Base-by-base conservation (phyloP, 495 filamentous ascomycete species). In the Aspergillus steynii region DNA sequence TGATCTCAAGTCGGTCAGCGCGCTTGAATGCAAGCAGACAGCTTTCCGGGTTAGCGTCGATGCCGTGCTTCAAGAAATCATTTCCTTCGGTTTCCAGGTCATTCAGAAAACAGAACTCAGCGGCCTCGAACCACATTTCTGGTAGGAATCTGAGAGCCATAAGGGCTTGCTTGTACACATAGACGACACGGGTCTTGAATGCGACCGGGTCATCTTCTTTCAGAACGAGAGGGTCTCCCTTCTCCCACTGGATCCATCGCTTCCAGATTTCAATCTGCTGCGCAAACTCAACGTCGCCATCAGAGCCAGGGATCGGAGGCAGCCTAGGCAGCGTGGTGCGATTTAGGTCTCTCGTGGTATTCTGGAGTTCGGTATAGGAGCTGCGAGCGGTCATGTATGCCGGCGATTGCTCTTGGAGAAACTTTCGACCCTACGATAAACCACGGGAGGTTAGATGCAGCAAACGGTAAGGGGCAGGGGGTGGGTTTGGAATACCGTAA, bases 101-200 rank as follows among this genome's bases (percentile, higher is more conserved):
- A 68, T 96, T 93, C 53, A 86, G 78, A 69, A 93, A 90, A 75
- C 93, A 97, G 80, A 93, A 99, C 59, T 97, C 90, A 12, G 93
- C 90, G 2, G 93, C 95, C 52, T 97, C 92, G 64, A 90, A 94
- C 95, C 95, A 99, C 63, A 97, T 86, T 70, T 94, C 90, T 2
- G 96, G 95, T 81, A 92, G 90, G 69, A 97, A 99, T 56, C 92
- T 83, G 61, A 99, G 76, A 8, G 93, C 89, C 92, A 97, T 97
- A 45, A 95, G 78, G 31, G 95, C 90, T 71, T 97, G 94, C 75
- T 93, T 94, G 79, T 96, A 98, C 60, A 90, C 89, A 74, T 93
- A 95, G 28, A 96, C 68, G 58, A 97, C 83, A 27, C 95, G 88
- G 58, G 84, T 79, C 61, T 87, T 88, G 76, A 88, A 96, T 1